phyloP scores from a whole-genome alignment of 163 green algal genomes.

The Chlamydomonas reinhardtii region DNA sequence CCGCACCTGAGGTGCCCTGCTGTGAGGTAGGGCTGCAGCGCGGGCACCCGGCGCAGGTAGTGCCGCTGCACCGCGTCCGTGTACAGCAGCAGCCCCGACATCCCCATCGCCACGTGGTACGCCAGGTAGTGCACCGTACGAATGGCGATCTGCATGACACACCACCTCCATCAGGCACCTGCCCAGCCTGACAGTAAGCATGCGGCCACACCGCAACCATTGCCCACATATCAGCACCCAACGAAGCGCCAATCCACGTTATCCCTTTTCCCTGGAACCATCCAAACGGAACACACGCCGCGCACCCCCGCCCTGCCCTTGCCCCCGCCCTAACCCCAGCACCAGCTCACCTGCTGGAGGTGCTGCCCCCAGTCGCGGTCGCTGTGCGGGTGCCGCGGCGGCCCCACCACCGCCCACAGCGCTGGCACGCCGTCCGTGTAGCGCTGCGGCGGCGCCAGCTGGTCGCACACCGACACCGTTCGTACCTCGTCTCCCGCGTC shows the following conservation, averaged over 20 bases:
- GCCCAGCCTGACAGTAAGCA: no score
- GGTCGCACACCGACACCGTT: no score
- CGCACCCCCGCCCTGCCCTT: no score
- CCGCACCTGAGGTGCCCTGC: background rate
- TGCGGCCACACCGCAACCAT: no score
- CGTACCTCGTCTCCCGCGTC: background rate
- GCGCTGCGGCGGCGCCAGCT: background rate
- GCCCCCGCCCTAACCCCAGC: no score
- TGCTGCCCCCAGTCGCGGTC: background rate
- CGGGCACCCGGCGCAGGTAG: background rate
- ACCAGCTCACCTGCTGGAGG: background rate
- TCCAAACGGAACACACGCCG: no score
- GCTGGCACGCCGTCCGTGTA: background rate
- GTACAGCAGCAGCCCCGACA: conserved; percentile 30
- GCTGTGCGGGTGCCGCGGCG: background rate
- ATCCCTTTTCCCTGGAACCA: no score
- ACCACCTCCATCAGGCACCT: no score
- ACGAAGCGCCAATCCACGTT: no score
- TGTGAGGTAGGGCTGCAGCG: background rate
- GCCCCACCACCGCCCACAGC: conserved; percentile 8
- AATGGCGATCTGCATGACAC: background rate
- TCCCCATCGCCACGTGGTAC: conserved; percentile 30
- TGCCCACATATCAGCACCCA: no score
- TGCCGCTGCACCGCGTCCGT: background rate
- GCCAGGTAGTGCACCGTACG: conserved; percentile 10